Evolutionary conservation across 139 green algal species (phyloP).

Genomic region (Pleodorina starrii): DNA sequence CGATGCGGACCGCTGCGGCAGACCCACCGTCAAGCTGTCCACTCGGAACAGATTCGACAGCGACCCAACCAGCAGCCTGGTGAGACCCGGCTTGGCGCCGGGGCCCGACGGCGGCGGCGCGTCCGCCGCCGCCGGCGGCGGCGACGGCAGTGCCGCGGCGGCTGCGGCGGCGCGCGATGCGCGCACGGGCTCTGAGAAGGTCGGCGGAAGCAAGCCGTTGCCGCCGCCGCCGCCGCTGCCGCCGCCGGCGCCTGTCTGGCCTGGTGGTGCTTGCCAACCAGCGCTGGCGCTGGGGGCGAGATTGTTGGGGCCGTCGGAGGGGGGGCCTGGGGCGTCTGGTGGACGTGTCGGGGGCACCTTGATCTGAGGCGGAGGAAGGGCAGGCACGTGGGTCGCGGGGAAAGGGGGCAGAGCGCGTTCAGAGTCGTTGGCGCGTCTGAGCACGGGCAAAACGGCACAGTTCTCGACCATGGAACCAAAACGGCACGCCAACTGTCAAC

Average conservation of each 20-base stretch:
- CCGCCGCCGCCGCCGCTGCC: background rate
- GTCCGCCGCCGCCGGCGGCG: background rate
- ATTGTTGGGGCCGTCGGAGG: too few species aligned
- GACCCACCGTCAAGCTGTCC: background rate
- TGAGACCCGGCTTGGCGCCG: background rate
- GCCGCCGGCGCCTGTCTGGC: background rate
- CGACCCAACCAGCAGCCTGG: slow-evolving; percentile 37
- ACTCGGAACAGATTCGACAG: slow-evolving; percentile 36
- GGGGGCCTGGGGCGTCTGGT: too few species aligned
- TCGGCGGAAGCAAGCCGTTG: background rate
- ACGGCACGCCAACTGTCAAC: too few species aligned
- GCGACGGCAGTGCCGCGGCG: background rate
- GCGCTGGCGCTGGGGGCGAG: background rate
- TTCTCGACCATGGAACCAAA: too few species aligned
- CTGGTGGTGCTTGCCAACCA: background rate
- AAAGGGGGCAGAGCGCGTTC: too few species aligned
- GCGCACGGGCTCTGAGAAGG: background rate
- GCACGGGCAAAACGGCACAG: too few species aligned
- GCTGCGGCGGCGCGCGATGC: background rate
- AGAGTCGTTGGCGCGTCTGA: too few species aligned
- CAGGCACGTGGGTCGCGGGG: too few species aligned
- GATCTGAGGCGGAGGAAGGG: too few species aligned
- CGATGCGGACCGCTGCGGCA: background rate
- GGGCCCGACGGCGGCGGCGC: background rate
- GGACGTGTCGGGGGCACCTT: too few species aligned